Evolutionary conservation across 2,329 filamentous ascomycete species (phyloP), one percentile per base, ranked within the genome.

Genomic region (Nannizzia gypsea): DNA sequence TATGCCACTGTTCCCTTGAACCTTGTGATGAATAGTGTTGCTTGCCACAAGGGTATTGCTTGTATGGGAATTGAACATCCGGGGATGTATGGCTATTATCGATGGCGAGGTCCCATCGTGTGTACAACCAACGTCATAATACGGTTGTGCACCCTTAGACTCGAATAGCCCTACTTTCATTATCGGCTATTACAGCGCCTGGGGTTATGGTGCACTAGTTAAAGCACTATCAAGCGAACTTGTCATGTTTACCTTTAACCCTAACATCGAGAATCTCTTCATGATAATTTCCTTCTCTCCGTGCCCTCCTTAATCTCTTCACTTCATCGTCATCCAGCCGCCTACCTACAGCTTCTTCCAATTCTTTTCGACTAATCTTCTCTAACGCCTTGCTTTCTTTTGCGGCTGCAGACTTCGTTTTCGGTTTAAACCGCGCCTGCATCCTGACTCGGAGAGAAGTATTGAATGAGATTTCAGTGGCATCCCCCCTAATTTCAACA

Each of bases 341-440:
- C 62, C 90, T 77, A 0, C 91, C 91, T 0, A 87, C 89, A 2
- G 87, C 85, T 52, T 84, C 85, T 74, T 96, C 91, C 54, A 96
- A 76, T 74, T 96, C 90, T 68, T 86, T 86, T 63, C 88, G 81
- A 68, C 86, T 92, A 60, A 99, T 89, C 77, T 92, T 95, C 67
- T 92, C 86, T 66, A 82, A 81, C 0, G 88, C 87, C 76, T 88
- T 93, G 64, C 89, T 88, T 70, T 91, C 90, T 74, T 91, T 95
- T 0, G 80, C 83, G 8, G 86, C 86, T 73, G 87, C 88, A 52
- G 93, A 73, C 63, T 60, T 59, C 17, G 56, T 48, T 50, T 82
- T 82, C 6, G 92, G 91, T 78, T 96, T 96, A 77, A 95, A 97
- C 57, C 89, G 81, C 22, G 92, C 90, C 76, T 97, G 92, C 91